These are phyloP conservation scores for Prototheca cutis DNA, from an alignment of 163 green algal species.

Conservation along the genomic window DNA sequence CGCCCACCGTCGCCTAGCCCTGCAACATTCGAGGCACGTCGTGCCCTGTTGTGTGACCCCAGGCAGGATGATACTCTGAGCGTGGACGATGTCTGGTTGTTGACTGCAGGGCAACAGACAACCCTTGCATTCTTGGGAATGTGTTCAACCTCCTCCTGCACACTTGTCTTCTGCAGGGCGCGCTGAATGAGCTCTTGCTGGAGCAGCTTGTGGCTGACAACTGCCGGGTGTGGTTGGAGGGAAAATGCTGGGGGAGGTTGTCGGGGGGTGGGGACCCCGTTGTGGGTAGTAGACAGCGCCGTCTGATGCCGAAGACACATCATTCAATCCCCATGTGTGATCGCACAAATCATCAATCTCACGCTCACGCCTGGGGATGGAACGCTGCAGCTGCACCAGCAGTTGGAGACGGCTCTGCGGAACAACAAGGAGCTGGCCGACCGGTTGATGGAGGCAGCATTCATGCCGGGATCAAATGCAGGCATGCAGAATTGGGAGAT, in stretches of 20 bases:
- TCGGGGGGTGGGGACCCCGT: neutral
- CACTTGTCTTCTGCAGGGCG: too few species aligned
- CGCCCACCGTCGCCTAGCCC: too few species aligned
- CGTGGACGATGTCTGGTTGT: too few species aligned
- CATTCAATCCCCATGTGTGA: neutral
- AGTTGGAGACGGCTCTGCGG: neutral
- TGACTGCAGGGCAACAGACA: too few species aligned
- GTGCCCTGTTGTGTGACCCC: too few species aligned
- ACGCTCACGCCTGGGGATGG: too few species aligned
- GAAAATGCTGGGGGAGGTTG: neutral
- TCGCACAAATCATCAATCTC: too few species aligned
- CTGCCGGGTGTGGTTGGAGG: neutral
- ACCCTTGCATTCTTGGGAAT: too few species aligned
- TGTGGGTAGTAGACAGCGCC: neutral
- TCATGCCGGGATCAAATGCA: neutral
- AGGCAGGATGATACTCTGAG: too few species aligned
- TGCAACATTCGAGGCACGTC: too few species aligned
- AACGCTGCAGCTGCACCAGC: neutral
- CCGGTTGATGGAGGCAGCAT: constrained; percentile 2
- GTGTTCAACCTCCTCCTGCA: too few species aligned
- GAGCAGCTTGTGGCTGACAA: neutral
- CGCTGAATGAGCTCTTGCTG: neutral
- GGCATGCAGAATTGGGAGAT: too few species aligned
- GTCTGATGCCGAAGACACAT: neutral
- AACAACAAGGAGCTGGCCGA: constrained; percentile 1